These are phyloP conservation scores for Amanita exitialis DNA, from an alignment of 768 basidiomycete genomes.

Conservation along the genomic window DNA sequence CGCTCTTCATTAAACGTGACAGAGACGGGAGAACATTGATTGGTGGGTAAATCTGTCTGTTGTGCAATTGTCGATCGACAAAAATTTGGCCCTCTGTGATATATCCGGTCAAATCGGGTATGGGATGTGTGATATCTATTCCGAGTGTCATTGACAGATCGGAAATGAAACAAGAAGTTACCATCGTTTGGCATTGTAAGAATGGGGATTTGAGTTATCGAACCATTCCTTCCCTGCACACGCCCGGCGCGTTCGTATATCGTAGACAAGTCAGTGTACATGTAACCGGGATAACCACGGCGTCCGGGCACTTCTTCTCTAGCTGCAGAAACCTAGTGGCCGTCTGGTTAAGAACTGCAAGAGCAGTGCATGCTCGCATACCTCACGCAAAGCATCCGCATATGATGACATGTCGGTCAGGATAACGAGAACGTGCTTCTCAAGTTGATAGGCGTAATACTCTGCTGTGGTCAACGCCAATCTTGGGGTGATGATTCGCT, in stretches of 20 bases:
- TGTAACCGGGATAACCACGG: constrained; percentile 96
- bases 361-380: constrained; percentile 24
- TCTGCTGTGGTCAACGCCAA: constrained; percentile 97
- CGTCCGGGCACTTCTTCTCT: constrained; percentile 99
- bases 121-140: constrained; percentile 98
- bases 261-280: constrained; percentile 99
- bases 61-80: constrained; percentile 94
- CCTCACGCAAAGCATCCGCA: constrained; percentile 92
- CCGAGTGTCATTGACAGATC: constrained; percentile 8
- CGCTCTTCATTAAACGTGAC: constrained; percentile 99
- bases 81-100: constrained; percentile 99
- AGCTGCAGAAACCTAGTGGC: constrained; percentile 81
- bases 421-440: constrained; percentile 99
- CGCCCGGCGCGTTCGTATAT: constrained; percentile 99
- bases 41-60: constrained; percentile 96
- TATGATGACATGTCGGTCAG: constrained; percentile 99
- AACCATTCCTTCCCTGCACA: constrained; percentile 94
- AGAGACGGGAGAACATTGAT: constrained; percentile 99
- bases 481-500: constrained; percentile 98
- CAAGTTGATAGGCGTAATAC: constrained; percentile 98
- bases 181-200: constrained; percentile 99
- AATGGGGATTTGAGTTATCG: constrained; percentile 99
- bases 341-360: constrained; percentile 8
- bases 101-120: constrained; percentile 98
- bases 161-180: constrained; percentile 26